Conservation (phyloP, 805 yeast genomes). For the Candida glaebosa region DNA sequence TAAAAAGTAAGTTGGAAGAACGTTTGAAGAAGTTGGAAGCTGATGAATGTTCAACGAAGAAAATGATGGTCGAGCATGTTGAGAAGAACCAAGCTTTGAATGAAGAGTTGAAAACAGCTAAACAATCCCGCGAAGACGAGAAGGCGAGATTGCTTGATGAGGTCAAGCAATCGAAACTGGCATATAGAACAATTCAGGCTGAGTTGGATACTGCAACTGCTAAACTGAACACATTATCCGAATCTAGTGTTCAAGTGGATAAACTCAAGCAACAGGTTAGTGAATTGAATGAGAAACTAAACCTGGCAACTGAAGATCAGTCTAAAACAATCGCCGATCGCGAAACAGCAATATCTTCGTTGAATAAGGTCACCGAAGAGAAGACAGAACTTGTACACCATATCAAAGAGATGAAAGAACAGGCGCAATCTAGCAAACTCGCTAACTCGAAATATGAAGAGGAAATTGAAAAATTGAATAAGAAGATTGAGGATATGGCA, state of each 20-base stretch:
- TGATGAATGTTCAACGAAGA: not conserved
- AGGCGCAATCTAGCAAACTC: not conserved
- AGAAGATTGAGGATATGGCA: not conserved
- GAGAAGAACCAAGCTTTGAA: slow-evolving; percentile 1
- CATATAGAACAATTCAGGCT: slow-evolving; percentile 1
- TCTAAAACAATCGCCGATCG: not conserved
- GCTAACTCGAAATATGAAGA: not conserved
- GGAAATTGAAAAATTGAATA: slow-evolving; percentile 1
- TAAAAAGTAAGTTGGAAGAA: slow-evolving; percentile 3
- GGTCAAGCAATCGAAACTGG: slow-evolving; percentile 3
- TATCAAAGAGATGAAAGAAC: slow-evolving; percentile 6
- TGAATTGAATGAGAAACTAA: slow-evolving; percentile 6
- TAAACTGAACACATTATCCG: not conserved
- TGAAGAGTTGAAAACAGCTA: slow-evolving; percentile 5
- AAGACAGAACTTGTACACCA: slow-evolving; percentile 7
- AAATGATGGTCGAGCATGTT: not conserved
- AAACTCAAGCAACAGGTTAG: slow-evolving; percentile 5
- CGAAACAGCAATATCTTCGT: not conserved
- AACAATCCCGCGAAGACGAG: slow-evolving; percentile 1
- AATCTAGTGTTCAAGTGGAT: not conserved
- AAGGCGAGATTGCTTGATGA: slow-evolving; percentile 6
- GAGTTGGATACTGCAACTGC: not conserved
- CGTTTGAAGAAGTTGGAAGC: not conserved
- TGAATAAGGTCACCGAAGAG: not conserved
- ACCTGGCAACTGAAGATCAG: slow-evolving; percentile 1